Percentiles rank a stretch among this genome's conserved stretches.
These are phyloP conservation scores for Pseudogymnoascus sp. DNA, from an alignment of 2,329 filamentous ascomycete species.

Conservation along the genomic window DNA sequence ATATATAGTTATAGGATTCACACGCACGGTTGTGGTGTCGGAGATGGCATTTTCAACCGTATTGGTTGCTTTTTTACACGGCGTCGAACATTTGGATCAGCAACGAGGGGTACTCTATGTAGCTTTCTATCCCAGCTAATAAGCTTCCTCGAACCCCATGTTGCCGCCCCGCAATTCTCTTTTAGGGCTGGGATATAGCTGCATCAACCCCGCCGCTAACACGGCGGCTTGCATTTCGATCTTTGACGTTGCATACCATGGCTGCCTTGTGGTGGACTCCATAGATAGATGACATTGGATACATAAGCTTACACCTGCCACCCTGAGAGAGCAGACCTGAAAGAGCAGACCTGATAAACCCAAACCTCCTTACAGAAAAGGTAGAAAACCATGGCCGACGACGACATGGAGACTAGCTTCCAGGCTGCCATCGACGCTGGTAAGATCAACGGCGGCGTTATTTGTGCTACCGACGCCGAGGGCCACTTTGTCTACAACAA, in stretches of 20 bases:
- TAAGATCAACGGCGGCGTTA: constrained; percentile 37
- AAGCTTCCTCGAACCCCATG: neutral
- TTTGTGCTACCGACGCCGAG: constrained; percentile 34
- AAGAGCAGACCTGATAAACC: neutral
- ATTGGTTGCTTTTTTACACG: neutral
- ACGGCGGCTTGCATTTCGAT: neutral
- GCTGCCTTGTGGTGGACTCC: too few relatives aligned
- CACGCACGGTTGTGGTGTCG: neutral
- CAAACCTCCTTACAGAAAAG: neutral
- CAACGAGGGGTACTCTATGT: neutral
- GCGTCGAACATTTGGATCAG: neutral
- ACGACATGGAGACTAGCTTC: constrained; percentile 33
- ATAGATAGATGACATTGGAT: too few relatives aligned
- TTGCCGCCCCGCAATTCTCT: neutral
- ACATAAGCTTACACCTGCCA: neutral
- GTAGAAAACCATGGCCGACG: constrained; percentile 9
- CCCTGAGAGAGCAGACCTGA: neutral
- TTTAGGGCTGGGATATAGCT: neutral
- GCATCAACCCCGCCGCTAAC: neutral
- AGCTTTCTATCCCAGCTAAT: neutral
- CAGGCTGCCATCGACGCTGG: constrained; percentile 36
- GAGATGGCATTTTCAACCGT: neutral
- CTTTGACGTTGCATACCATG: neutral
- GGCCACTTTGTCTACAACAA: constrained; percentile 36
- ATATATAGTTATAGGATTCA: neutral